Percentiles rank a stretch among this genome's conserved stretches.
These are phyloP conservation scores for Podaxis sp. DNA, from an alignment of 768 basidiomycete genomes.

Conservation along the genomic window DNA sequence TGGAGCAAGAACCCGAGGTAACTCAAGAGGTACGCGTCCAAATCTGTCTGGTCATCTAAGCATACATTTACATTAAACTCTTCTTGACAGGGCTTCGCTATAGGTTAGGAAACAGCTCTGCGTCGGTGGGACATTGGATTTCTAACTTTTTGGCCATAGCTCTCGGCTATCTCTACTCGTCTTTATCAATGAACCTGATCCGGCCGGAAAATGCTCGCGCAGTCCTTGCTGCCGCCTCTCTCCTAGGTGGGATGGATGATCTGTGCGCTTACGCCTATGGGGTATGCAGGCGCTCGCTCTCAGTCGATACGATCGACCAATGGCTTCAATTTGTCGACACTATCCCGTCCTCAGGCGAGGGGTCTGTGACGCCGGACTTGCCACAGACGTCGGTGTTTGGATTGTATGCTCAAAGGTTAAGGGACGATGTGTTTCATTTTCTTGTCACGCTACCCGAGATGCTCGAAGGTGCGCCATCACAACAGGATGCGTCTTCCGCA, in stretches of 20 bases:
- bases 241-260: conserved; percentile 86
- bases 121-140: background rate
- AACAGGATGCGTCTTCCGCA: conserved; percentile 34
- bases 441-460: conserved; percentile 69
- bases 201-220: conserved; percentile 78
- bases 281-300: conserved; percentile 71
- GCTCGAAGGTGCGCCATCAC: conserved; percentile 46
- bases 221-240: conserved; percentile 79
- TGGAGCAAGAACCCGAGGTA: conserved; percentile 78
- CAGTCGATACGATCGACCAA: conserved; percentile 63
- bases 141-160: conserved; percentile 36
- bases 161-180: conserved; percentile 77
- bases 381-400: conserved; percentile 63
- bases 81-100: conserved; percentile 60
- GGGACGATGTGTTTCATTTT: conserved; percentile 76
- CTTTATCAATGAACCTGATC: conserved; percentile 62
- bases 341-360: conserved; percentile 45
- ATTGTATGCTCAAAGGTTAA: conserved; percentile 68
- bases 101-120: conserved; percentile 40
- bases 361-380: conserved; percentile 44
- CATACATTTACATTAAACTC: conserved; percentile 12
- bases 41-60: conserved; percentile 9
- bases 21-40: conserved; percentile 66
- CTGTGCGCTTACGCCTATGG: conserved; percentile 77
- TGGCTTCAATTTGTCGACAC: conserved; percentile 78